Evolutionary conservation across 495 filamentous ascomycete genomes (phyloP).

Genomic region (Aspergillus leporis): DNA sequence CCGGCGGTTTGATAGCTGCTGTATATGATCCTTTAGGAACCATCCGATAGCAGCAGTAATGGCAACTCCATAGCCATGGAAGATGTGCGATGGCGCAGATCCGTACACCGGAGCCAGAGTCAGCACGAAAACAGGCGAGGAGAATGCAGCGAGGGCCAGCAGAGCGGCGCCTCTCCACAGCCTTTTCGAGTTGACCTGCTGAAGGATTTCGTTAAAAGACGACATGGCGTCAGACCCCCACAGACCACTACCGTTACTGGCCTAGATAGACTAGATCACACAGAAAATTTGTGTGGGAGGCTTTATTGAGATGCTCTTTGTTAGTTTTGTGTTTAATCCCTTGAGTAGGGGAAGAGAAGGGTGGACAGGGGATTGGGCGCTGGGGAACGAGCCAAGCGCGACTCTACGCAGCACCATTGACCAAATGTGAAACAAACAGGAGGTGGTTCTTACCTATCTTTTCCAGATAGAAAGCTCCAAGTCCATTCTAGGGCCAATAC

Average conservation of each 20-base stretch:
- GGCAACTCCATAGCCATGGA: conserved; percentile 66
- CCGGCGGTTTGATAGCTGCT: conserved; percentile 38
- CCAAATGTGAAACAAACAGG: conserved; percentile 13
- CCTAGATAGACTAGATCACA: not conserved
- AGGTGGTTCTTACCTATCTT: conserved; percentile 22
- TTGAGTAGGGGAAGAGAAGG: not conserved
- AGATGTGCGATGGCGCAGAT: conserved; percentile 67
- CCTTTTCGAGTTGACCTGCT: conserved; percentile 30
- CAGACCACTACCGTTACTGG: not conserved
- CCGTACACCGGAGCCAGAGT: conserved; percentile 85
- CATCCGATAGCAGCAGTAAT: conserved; percentile 63
- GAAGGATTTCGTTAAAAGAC: conserved; percentile 30
- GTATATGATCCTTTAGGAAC: conserved; percentile 55
- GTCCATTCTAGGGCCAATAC: conserved; percentile 13
- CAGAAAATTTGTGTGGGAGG: not conserved
- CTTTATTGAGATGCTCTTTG: not conserved
- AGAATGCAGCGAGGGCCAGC: conserved; percentile 68
- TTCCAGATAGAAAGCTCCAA: conserved; percentile 17
- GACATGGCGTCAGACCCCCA: conserved; percentile 21
- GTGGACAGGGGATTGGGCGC: not conserved
- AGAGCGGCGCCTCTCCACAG: conserved; percentile 43
- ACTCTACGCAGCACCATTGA: not conserved
- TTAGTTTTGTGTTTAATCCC: not conserved
- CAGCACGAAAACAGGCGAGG: conserved; percentile 72
- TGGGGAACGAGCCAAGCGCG: not conserved